Conservation (phyloP, 2,329 filamentous ascomycete species). For the Sporothrix brasiliensis region DNA sequence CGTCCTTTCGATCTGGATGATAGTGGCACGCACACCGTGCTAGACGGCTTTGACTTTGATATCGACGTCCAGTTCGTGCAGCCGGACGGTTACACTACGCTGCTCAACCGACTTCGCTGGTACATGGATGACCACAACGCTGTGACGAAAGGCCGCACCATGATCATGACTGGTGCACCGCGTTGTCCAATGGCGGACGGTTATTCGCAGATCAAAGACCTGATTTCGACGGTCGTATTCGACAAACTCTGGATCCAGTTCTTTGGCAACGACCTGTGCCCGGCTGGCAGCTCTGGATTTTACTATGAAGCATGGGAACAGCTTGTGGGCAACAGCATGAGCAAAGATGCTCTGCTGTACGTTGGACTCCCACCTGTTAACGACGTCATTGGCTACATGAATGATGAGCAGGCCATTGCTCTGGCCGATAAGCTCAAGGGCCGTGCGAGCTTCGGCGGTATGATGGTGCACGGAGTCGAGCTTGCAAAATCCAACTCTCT, state of each 20-base stretch:
- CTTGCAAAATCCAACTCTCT: slow-evolving; percentile 7
- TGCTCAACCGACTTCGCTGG: slow-evolving; percentile 21
- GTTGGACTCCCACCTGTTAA: slow-evolving; percentile 14
- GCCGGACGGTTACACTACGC: slow-evolving; percentile 12
- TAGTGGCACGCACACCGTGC: not conserved
- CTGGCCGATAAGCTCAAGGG: slow-evolving; percentile 17
- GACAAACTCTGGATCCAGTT: slow-evolving; percentile 27
- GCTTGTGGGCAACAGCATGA: not conserved
- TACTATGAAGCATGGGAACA: slow-evolving; percentile 26
- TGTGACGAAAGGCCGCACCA: not conserved
- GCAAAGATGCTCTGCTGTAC: slow-evolving; percentile 24
- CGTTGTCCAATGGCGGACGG: slow-evolving; percentile 22
- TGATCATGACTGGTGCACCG: slow-evolving; percentile 26
- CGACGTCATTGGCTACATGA: slow-evolving; percentile 11
- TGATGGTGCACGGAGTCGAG: slow-evolving; percentile 24
- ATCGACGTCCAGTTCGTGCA: slow-evolving; percentile 7
- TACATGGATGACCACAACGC: slow-evolving; percentile 19
- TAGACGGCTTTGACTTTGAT: slow-evolving; percentile 30
- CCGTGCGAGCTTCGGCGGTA: slow-evolving; percentile 17
- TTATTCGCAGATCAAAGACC: slow-evolving; percentile 21
- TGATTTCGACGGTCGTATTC: slow-evolving; percentile 6
- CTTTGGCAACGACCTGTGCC: slow-evolving; percentile 25
- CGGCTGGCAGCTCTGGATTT: slow-evolving; percentile 8
- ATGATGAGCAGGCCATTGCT: not conserved
- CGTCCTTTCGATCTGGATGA: slow-evolving; percentile 25